Percentiles rank a stretch among this genome's conserved stretches.
Evolutionary conservation across 139 green algal genomes (phyloP).

Genomic region (Marvania coccoides): DNA sequence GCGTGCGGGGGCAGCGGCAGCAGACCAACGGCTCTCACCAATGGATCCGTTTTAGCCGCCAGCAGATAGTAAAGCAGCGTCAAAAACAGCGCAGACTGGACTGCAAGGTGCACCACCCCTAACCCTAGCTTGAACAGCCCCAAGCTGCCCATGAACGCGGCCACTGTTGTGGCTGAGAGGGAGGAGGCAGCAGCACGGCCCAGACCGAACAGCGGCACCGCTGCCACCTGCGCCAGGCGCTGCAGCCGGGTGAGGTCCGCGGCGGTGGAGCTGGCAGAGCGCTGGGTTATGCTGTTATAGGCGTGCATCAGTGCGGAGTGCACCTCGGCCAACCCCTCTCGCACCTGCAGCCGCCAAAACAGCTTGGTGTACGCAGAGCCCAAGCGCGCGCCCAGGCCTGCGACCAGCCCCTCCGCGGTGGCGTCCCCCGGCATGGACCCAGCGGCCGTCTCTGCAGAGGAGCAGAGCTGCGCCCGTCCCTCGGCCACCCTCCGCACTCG

Average conservation of each 20-base stretch:
- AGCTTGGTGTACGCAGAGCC: background rate
- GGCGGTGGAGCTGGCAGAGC: background rate
- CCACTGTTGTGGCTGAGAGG: slow-evolving; percentile 36
- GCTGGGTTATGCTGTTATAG: background rate
- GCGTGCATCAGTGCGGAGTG: background rate
- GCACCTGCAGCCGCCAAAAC: background rate
- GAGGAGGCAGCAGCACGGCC: slow-evolving; percentile 15
- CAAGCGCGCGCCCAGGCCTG: background rate
- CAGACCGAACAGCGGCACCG: slow-evolving; percentile 34
- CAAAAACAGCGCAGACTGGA: slow-evolving; percentile 41
- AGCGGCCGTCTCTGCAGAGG: background rate
- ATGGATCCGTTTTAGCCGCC: slow-evolving; percentile 36
- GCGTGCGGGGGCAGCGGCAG: slow-evolving; percentile 39
- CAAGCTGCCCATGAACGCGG: slow-evolving; percentile 46
- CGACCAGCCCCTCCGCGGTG: background rate
- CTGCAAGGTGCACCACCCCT: slow-evolving; percentile 29
- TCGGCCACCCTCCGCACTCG: slow-evolving; percentile 9
- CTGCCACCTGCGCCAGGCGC: slow-evolving; percentile 20
- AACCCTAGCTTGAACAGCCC: slow-evolving; percentile 42
- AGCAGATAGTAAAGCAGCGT: slow-evolving; percentile 51
- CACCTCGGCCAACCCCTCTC: background rate
- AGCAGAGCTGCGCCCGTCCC: slow-evolving; percentile 17
- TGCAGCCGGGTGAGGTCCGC: slow-evolving; percentile 20
- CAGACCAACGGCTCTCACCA: slow-evolving; percentile 30
- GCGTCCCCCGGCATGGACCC: background rate